Evolutionary conservation across 306 rosid genomes (phyloP).

Genomic region (Dicorynia guianensis): DNA sequence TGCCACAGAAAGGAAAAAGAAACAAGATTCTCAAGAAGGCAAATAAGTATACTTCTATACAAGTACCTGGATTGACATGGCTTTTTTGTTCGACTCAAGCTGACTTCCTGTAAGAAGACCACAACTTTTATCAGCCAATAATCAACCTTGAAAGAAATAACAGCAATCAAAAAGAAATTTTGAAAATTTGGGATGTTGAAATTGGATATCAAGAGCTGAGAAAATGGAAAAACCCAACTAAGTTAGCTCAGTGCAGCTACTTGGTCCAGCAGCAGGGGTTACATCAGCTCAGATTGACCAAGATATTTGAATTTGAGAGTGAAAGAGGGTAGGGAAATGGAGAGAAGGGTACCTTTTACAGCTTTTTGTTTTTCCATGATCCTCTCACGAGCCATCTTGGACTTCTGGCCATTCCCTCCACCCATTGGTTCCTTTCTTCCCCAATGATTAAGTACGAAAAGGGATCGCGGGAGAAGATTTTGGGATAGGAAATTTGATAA

Average conservation of each 20-base stretch:
- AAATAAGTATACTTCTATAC: background rate
- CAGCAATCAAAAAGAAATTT: too few species aligned
- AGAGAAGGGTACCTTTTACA: background rate
- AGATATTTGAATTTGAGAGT: too few species aligned
- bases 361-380: constrained; percentile 5
- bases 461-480: too few species aligned
- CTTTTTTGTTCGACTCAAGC: constrained; percentile 30
- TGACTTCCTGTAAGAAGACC: constrained; percentile 19
- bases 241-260: too few species aligned
- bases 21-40: too few species aligned
- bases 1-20: background rate
- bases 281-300: too few species aligned
- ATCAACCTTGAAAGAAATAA: background rate
- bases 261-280: too few species aligned
- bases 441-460: too few species aligned
- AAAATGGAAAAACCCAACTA: too few species aligned
- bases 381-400: constrained; percentile 27
- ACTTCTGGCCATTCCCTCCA: constrained; percentile 29
- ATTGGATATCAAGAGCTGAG: too few species aligned
- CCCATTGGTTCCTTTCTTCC: constrained; percentile 21
- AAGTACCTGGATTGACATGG: constrained; percentile 29
- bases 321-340: background rate
- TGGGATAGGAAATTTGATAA: too few species aligned
- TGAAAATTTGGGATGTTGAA: too few species aligned
- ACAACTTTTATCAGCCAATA: background rate